These are phyloP conservation scores for Acacia pycnantha DNA, from an alignment of 331 rosid genomes.

Conservation along the genomic window DNA sequence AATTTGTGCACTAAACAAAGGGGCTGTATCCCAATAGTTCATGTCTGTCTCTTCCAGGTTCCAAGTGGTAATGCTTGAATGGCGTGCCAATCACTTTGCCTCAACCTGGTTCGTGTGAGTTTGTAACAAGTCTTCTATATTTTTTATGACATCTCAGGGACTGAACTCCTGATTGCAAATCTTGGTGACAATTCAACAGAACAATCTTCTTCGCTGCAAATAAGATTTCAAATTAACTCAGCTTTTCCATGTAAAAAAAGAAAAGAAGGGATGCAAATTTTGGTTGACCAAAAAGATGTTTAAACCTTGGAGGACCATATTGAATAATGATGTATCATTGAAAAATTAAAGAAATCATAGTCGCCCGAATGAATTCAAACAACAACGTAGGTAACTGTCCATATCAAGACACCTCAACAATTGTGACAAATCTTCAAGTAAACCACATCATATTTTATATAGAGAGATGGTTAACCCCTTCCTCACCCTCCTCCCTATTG, in stretches of 20 bases:
- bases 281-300: background rate
- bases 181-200: conserved; percentile 22
- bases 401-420: background rate
- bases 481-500: background rate
- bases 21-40: background rate
- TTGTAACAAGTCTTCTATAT: conserved; percentile 16
- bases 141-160: background rate
- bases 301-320: background rate
- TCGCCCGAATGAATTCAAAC: background rate
- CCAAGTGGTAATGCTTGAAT: background rate
- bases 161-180: background rate
- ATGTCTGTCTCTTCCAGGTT: background rate
- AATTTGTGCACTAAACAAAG: conserved; percentile 23
- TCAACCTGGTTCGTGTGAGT: background rate
- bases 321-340: background rate
- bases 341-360: background rate
- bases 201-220: conserved; percentile 44
- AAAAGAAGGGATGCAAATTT: background rate
- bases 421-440: background rate
- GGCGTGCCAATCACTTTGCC: background rate
- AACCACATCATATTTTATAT: background rate
- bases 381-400: too few species aligned
- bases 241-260: background rate
- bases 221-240: conserved; percentile 16
- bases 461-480: background rate